A percentile compares a stretch with the other conserved stretches of the same genome.
Evolutionary conservation across 2,329 filamentous ascomycete genomes (phyloP).

Genomic region (Curvularia verruculosa): DNA sequence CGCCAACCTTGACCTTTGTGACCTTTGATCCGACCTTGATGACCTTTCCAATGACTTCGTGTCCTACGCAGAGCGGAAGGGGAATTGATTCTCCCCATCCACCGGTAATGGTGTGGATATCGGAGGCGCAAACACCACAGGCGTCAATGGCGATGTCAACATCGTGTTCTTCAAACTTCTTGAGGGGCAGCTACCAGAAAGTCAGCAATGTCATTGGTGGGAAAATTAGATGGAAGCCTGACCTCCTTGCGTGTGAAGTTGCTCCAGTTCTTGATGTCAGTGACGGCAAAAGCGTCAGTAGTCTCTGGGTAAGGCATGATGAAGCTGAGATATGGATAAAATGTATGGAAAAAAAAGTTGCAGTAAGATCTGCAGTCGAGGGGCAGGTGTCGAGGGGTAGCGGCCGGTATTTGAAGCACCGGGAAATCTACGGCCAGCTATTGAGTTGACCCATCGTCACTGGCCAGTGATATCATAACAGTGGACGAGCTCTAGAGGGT

Average conservation of each 20-base stretch:
- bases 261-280: slow-evolving; percentile 66
- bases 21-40: slow-evolving; percentile 59
- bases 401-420: slow-evolving; percentile 34
- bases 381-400: slow-evolving; percentile 34
- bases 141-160: slow-evolving; percentile 84
- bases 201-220: slow-evolving; percentile 18
- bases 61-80: slow-evolving; percentile 69
- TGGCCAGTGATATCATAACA: slow-evolving; percentile 46
- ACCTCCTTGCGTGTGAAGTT: slow-evolving; percentile 64
- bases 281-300: slow-evolving; percentile 57
- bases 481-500: slow-evolving; percentile 20
- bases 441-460: slow-evolving; percentile 32
- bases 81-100: slow-evolving; percentile 70
- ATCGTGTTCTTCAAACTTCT: slow-evolving; percentile 85
- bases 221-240: slow-evolving; percentile 18
- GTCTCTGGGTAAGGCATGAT: slow-evolving; percentile 60
- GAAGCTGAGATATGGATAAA: slow-evolving; percentile 12
- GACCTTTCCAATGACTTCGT: slow-evolving; percentile 62
- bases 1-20: slow-evolving; percentile 55
- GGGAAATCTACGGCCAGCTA: slow-evolving; percentile 22
- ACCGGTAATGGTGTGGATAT: slow-evolving; percentile 57
- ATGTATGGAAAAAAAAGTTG: slow-evolving; percentile 10
- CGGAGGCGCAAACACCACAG: slow-evolving; percentile 56
- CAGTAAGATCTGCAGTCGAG: slow-evolving; percentile 15
- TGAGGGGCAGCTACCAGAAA: slow-evolving; percentile 70